Evolutionary conservation across 257 asterid species (phyloP).

Genomic region (Plectranthus barbatus): DNA sequence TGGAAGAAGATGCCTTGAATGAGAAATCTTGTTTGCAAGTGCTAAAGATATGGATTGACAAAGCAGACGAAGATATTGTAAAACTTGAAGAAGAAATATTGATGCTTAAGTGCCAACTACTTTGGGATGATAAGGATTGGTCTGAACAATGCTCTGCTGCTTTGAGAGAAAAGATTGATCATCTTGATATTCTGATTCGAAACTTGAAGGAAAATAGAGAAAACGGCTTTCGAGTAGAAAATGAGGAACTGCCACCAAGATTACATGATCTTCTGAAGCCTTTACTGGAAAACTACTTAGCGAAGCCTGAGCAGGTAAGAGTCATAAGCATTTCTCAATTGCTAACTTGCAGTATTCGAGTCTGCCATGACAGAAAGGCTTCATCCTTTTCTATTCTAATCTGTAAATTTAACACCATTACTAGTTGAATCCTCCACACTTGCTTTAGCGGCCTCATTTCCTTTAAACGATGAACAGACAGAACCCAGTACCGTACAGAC

Average conservation of each 20-base stretch:
- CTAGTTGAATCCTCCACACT: not conserved
- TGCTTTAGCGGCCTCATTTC: conserved; percentile 1
- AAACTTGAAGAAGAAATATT: conserved; percentile 45
- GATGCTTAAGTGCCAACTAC: conserved; percentile 36
- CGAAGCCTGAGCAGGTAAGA: conserved; percentile 30
- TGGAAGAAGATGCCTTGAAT: conserved; percentile 53
- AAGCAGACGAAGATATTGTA: conserved; percentile 40
- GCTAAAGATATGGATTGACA: conserved; percentile 33
- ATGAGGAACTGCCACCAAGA: conserved; percentile 25
- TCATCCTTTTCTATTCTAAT: not conserved
- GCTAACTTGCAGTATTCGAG: not conserved
- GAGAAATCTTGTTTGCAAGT: conserved; percentile 42
- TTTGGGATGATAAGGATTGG: conserved; percentile 38
- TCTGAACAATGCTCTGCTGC: conserved; percentile 24
- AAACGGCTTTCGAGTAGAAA: conserved; percentile 14
- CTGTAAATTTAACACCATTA: not conserved
- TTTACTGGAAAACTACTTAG: conserved; percentile 22
- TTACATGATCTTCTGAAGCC: conserved; percentile 28
- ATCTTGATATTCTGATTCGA: conserved; percentile 19
- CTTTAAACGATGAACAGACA: conserved; percentile 17
- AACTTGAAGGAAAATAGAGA: conserved; percentile 17
- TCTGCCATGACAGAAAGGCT: conserved; percentile 1
- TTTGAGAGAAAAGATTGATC: conserved; percentile 30
- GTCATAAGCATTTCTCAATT: not conserved
- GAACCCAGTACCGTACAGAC: not conserved